Evolutionary conservation across 2,329 filamentous ascomycete species (phyloP).

Genomic region (Thelonectria rubi): DNA sequence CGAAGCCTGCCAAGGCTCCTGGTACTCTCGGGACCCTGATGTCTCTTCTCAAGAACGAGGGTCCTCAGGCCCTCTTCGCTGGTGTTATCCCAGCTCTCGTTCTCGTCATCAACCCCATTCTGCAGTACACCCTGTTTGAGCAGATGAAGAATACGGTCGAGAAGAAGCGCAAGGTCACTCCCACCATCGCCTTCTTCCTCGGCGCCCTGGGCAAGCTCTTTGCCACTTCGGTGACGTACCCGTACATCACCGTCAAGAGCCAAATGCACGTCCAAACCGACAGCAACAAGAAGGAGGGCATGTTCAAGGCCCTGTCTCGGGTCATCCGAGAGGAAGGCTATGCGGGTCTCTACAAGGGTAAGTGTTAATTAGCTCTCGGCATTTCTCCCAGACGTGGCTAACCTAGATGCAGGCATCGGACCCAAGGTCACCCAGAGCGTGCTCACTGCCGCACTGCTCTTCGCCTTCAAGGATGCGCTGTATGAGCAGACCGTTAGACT

Average conservation of each 20-base stretch:
- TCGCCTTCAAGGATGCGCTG: slow-evolving; percentile 96
- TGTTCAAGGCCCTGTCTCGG: slow-evolving; percentile 78
- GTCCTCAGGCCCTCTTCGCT: slow-evolving; percentile 84
- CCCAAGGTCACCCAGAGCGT: slow-evolving; percentile 98
- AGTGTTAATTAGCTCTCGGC: slow-evolving; percentile 42
- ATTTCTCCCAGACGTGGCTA: slow-evolving; percentile 8
- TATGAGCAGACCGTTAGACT: slow-evolving; percentile 83
- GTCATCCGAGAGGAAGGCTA: slow-evolving; percentile 93
- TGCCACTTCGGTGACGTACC: slow-evolving; percentile 93
- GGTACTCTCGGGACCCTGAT: slow-evolving; percentile 85
- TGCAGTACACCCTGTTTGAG: slow-evolving; percentile 99
- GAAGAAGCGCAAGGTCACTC: slow-evolving; percentile 76
- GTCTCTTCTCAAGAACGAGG: slow-evolving; percentile 83
- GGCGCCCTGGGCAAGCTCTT: slow-evolving; percentile 94
- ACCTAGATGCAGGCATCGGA: slow-evolving; percentile 74
- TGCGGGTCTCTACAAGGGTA: slow-evolving; percentile 89
- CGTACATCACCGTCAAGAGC: slow-evolving; percentile 99
- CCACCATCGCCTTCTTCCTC: slow-evolving; percentile 87
- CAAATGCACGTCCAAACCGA: slow-evolving; percentile 91
- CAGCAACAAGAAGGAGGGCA: slow-evolving; percentile 78
- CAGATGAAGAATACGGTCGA: slow-evolving; percentile 94
- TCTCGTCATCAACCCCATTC: slow-evolving; percentile 95
- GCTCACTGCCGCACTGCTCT: slow-evolving; percentile 93
- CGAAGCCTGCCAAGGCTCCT: slow-evolving; percentile 60
- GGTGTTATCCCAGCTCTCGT: slow-evolving; percentile 93